These are phyloP conservation scores for Thraustotheca clavata DNA, from an alignment of 352 stramenopile species.

Conservation along the genomic window DNA sequence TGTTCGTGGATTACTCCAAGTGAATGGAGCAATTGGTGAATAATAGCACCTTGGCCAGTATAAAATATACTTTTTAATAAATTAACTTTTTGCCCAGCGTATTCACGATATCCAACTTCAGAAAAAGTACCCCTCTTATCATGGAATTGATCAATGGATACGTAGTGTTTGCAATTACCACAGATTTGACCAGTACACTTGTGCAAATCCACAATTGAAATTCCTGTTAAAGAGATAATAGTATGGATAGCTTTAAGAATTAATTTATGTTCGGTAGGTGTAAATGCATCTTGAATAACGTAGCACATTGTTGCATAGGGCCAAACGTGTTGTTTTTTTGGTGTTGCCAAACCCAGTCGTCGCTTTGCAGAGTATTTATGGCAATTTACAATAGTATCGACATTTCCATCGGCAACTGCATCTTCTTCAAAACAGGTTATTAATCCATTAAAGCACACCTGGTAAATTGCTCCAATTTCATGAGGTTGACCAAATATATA, in stretches of 20 bases:
- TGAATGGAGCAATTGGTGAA: conserved; percentile 61
- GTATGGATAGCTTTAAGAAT: conserved; percentile 36
- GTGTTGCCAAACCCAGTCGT: conserved; percentile 34
- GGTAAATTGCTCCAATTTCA: conserved; percentile 44
- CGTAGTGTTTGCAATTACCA: conserved; percentile 41
- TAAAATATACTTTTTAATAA: conserved; percentile 57
- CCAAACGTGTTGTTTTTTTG: conserved; percentile 36
- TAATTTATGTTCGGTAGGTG: conserved; percentile 32
- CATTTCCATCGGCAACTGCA: conserved; percentile 45
- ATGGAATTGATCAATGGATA: conserved; percentile 61
- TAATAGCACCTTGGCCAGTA: conserved; percentile 30
- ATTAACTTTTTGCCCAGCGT: conserved; percentile 62
- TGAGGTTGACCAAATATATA: conserved; percentile 46
- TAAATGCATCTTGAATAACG: conserved; percentile 44
- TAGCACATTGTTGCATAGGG: conserved; percentile 62
- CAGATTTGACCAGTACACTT: conserved; percentile 36
- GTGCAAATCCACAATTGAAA: conserved; percentile 45
- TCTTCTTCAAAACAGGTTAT: conserved; percentile 55
- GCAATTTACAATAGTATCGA: conserved; percentile 37
- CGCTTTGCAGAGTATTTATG: conserved; percentile 22
- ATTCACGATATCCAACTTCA: conserved; percentile 50
- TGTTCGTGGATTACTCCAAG: conserved; percentile 67
- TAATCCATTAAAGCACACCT: conserved; percentile 32
- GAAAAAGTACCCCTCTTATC: conserved; percentile 46
- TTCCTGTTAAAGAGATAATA: conserved; percentile 44